These are phyloP conservation scores for Auricularia sp. DNA, from an alignment of 768 basidiomycete genomes.

Conservation along the genomic window DNA sequence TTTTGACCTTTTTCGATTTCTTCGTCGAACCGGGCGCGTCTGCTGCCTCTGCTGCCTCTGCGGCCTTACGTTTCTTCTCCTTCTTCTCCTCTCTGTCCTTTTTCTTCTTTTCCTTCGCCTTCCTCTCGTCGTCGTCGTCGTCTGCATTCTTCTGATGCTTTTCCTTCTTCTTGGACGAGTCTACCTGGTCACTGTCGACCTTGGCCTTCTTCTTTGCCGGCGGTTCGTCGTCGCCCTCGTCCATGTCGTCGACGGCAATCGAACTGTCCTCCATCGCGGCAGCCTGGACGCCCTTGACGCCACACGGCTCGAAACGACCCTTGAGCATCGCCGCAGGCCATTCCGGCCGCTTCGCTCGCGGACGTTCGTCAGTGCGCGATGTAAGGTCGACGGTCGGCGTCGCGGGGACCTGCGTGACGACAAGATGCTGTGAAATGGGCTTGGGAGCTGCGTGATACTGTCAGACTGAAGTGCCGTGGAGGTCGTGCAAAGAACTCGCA, in stretches of 20 bases:
- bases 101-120: conserved; percentile 10
- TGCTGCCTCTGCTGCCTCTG: not conserved
- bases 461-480: not conserved
- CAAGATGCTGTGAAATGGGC: not conserved
- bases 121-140: conserved; percentile 11
- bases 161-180: conserved; percentile 12
- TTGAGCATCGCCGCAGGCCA: not conserved
- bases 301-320: not conserved
- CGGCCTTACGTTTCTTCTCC: not conserved
- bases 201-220: conserved; percentile 17
- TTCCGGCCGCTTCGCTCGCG: not conserved
- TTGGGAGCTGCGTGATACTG: not conserved
- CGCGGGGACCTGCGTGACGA: not conserved
- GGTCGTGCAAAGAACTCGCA: conserved; percentile 16
- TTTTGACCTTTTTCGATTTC: too few relatives aligned
- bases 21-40: too few relatives aligned
- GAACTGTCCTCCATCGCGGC: conserved; percentile 1
- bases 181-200: conserved; percentile 9
- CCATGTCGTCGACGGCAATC: conserved; percentile 6
- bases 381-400: not conserved
- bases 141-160: conserved; percentile 15
- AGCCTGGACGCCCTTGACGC: not conserved
- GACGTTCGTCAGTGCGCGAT: not conserved
- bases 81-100: conserved; percentile 10
- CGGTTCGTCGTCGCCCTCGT: conserved; percentile 7